Evolutionary conservation across 306 rosid genomes (phyloP), one percentile per base, ranked within the genome.

Genomic region (Pyrus betulifolia): DNA sequence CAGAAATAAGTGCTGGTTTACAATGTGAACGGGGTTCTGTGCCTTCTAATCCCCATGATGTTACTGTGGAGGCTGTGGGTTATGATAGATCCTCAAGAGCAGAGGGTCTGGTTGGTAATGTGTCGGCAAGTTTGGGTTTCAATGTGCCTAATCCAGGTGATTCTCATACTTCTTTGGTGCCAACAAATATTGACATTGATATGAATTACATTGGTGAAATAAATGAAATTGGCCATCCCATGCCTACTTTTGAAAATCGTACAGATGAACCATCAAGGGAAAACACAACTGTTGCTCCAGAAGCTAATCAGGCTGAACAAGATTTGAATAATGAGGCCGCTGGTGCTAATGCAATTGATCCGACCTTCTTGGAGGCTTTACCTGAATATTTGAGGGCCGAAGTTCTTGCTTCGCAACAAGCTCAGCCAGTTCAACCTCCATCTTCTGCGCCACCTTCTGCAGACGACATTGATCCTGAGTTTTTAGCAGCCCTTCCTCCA

Each of bases 401-500:
- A 82, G 98, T 96, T 79, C 88, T 96, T 75, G 98, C 99, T 78
- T 91, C 98, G 38, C 99, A 96, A 88, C 99, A 92, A 93, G 93
- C 96, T 82, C 99, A 92, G 64, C 82, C 98, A 27, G 84, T 90
- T 84, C 99, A 91, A 65, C 93, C 98, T 75, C 93, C 99, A 74
- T 77, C 89, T 25, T 86, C 86, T 88, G 96, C 93, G 7, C 91
- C 98, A 54, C 97, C 97, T 82, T 88, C 93, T 65, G 98, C 84
- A 0, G 97, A 93, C 18, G 98, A 96, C 85, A 96, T 96, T 87
- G 99, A 96, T 80, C 99, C 99, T 1, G 99, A 96, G 80, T 96
- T 96, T 74, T 86, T 96, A 86, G 99, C 99, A 64, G 99, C 99
- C 75, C 99, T 96, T 89, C 99, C 99, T 75, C 99, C 91, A 54